These are phyloP conservation scores for Aspergillus fischeri DNA, from an alignment of 2,329 filamentous ascomycete species.

Conservation along the genomic window DNA sequence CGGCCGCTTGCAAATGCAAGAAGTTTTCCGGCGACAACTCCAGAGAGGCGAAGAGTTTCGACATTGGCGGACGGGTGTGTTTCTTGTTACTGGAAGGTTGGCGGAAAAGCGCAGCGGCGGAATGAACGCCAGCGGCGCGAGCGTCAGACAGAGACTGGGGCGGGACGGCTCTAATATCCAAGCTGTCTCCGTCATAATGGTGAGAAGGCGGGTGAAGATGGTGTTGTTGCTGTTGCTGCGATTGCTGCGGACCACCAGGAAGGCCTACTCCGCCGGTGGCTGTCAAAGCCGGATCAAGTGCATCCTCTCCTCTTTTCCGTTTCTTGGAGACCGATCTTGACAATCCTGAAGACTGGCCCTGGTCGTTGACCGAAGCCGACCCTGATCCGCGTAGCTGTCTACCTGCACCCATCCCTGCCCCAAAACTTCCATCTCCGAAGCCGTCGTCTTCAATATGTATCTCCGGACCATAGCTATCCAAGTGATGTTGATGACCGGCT, in stretches of 20 bases:
- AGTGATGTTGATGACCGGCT: slow-evolving; percentile 37
- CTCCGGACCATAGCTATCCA: slow-evolving; percentile 37
- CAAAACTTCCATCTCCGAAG: slow-evolving; percentile 34
- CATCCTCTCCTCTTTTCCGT: slow-evolving; percentile 38
- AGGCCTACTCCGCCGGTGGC: slow-evolving; percentile 21
- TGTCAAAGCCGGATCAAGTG: slow-evolving; percentile 34
- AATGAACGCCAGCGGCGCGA: slow-evolving; percentile 50
- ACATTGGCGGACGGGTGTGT: slow-evolving; percentile 55
- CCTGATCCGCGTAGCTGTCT: slow-evolving; percentile 25
- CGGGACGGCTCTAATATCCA: slow-evolving; percentile 36
- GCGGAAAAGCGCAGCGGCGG: slow-evolving; percentile 52
- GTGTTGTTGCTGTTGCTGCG: slow-evolving; percentile 22
- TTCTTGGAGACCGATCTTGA: slow-evolving; percentile 37
- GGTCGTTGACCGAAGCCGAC: slow-evolving; percentile 21
- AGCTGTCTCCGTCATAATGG: slow-evolving; percentile 26
- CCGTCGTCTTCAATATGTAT: slow-evolving; percentile 39
- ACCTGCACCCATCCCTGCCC: slow-evolving; percentile 20
- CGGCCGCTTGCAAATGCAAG: slow-evolving; percentile 51
- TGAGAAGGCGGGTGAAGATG: slow-evolving; percentile 23
- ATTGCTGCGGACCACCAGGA: slow-evolving; percentile 20
- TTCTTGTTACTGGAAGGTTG: slow-evolving; percentile 50
- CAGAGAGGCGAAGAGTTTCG: slow-evolving; percentile 54
- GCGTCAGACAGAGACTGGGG: slow-evolving; percentile 41
- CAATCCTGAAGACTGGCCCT: slow-evolving; percentile 26
- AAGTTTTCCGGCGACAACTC: slow-evolving; percentile 55